Conservation (phyloP, 768 basidiomycete genomes). For the Lenzites betulinus region DNA sequence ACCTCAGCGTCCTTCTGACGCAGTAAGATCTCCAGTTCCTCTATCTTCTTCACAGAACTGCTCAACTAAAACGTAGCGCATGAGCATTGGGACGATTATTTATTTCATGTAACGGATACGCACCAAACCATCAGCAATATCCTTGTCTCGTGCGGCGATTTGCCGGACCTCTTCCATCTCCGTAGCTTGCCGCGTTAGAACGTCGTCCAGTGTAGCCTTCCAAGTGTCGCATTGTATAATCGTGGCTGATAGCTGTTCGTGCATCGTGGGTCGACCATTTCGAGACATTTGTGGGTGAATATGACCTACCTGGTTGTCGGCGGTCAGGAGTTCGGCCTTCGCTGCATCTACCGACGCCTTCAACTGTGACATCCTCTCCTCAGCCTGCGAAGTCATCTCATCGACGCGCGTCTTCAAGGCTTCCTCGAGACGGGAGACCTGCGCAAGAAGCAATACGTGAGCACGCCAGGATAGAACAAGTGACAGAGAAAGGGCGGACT, state of each 20-base stretch:
- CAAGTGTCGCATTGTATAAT: conserved; percentile 12
- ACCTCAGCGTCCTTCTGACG: conserved; percentile 6
- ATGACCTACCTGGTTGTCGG: background rate
- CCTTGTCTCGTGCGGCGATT: background rate
- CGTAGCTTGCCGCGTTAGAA: background rate
- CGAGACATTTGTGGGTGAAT: too few species aligned
- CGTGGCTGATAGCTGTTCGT: background rate
- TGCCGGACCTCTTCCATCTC: background rate
- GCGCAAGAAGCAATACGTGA: background rate
- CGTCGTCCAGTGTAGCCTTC: conserved; percentile 5
- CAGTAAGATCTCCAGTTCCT: conserved; percentile 4
- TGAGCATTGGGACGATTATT: background rate
- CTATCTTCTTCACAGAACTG: conserved; percentile 9
- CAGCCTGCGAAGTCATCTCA: background rate
- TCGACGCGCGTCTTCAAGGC: background rate
- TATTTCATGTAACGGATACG: background rate
- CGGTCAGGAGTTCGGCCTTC: background rate
- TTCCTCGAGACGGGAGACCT: background rate
- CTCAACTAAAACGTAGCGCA: background rate
- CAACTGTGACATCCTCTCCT: background rate
- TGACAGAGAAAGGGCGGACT: background rate
- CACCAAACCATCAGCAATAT: background rate
- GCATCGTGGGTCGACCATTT: too few species aligned
- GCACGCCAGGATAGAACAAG: background rate
- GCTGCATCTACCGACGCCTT: background rate